phyloP scores from a whole-genome alignment of 768 basidiomycete species.

The Amanita thiersii region DNA sequence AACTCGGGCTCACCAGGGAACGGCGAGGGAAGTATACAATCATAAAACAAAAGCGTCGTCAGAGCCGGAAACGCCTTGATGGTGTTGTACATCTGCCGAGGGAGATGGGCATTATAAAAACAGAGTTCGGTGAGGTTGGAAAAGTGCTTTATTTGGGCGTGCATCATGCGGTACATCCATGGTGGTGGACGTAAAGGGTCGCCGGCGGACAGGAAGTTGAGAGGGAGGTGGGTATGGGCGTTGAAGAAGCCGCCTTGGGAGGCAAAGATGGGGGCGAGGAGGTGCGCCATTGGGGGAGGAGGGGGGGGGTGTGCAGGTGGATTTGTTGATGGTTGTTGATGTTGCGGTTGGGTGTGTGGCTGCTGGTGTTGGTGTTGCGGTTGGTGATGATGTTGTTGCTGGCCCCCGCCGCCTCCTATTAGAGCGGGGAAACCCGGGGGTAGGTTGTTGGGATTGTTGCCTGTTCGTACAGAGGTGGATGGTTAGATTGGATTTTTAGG shows the following conservation, averaged over 20 bases:
- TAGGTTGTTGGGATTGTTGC: background rate
- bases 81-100: slow-evolving; percentile 22
- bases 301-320: no score
- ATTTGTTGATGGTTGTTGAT: no score
- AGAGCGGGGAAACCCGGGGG: background rate
- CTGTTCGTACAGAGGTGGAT: background rate
- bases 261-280: no score
- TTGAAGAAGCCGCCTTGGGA: no score
- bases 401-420: background rate
- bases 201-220: no score
- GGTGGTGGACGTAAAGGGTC: slow-evolving; percentile 11
- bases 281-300: no score
- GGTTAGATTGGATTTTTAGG: no score
- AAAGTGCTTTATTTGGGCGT: slow-evolving; percentile 17
- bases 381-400: background rate
- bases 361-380: background rate
- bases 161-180: slow-evolving; percentile 10
- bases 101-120: slow-evolving; percentile 28
- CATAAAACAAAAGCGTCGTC: slow-evolving; percentile 30
- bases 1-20: slow-evolving; percentile 9
- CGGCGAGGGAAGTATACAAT: slow-evolving; percentile 24
- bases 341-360: no score
- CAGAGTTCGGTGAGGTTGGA: slow-evolving; percentile 26
- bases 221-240: no score
- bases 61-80: slow-evolving; percentile 29